Base-by-base conservation (phyloP, 306 rosid species). In the Begonia peltatifolia region DNA sequence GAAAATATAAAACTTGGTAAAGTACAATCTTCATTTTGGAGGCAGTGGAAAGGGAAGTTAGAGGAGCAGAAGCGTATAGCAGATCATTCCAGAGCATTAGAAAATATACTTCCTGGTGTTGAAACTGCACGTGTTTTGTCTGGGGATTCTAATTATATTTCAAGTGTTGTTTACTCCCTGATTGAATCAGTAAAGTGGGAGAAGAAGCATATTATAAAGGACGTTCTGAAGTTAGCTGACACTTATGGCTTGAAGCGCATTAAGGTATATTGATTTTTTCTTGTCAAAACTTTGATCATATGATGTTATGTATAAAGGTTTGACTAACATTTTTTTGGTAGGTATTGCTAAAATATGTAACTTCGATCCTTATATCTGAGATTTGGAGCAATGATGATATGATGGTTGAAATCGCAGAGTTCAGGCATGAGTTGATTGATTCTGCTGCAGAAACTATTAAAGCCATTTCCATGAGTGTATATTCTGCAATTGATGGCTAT, bases 11-110 rank as follows among this genome's bases (percentile, higher is more conserved):
- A 79, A 72, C 78, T 75, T 71, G 94, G 79, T 70, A 68, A 73
- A 71, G 94, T 60, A 54, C 94, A 86, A 62, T 81, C 99, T 55
- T 72, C 94, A 55, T 92, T 92, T 77, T 92, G 99, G 99, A 82
- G 86, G 65, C 95, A 83, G 64, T 90, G 99, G 99, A 92, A 92
- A 70, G 52, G 67, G 68, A 92, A 92, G 74, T 71, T 86, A 66
- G 96, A 92, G 59, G 88, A 86, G 71, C 88, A 83, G 67, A 86
- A 83, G 72, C 81, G 73, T 50, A 74, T 77, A 41, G 74, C 99
- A 23, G 99, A 92, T 70, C 78, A 68, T 42, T 83, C 94, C 56
- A 81, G 96, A 64, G 79, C 77, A 16, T 61, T 92, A 58, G 93
- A 83, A 70, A 79, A 70, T 53, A 81, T 83, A 63, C 71, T 92